Evolutionary conservation across 371 early-diverging fungal genomes (phyloP).

Genomic region (Mucor piriformis): DNA sequence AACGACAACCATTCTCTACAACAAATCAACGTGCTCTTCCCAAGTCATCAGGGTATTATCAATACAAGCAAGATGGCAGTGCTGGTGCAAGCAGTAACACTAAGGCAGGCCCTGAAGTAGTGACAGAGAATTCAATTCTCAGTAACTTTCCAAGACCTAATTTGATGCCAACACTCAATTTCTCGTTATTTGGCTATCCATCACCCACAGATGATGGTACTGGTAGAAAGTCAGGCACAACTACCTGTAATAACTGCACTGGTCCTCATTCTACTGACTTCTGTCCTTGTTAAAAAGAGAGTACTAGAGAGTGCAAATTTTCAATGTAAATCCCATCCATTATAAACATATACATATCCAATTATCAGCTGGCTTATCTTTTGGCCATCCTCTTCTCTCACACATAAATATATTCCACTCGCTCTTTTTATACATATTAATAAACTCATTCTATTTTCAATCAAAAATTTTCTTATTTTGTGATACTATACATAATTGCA

Average conservation of each 20-base stretch:
- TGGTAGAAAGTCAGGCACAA: slow-evolving; percentile 11
- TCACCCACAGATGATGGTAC: slow-evolving; percentile 30
- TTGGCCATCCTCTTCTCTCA: background rate
- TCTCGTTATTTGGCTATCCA: slow-evolving; percentile 38
- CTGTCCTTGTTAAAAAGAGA: slow-evolving; percentile 43
- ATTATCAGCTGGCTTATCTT: background rate
- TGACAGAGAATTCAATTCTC: slow-evolving; percentile 46
- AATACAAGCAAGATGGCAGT: slow-evolving; percentile 15
- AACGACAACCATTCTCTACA: slow-evolving; percentile 31
- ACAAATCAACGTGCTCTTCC: slow-evolving; percentile 21
- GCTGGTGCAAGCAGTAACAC: background rate
- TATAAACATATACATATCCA: background rate
- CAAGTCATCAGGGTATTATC: slow-evolving; percentile 14
- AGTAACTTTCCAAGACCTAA: slow-evolving; percentile 53
- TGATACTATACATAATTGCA: no score
- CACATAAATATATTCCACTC: background rate
- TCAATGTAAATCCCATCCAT: background rate
- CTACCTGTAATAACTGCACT: slow-evolving; percentile 46
- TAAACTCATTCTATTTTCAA: background rate
- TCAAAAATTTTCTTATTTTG: no score
- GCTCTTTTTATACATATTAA: background rate
- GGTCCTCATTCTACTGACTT: slow-evolving; percentile 55
- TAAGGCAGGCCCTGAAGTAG: slow-evolving; percentile 21
- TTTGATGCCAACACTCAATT: slow-evolving; percentile 49
- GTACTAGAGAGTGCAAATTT: background rate